A percentile compares a stretch with the other conserved stretches of the same genome.
These are phyloP conservation scores for Mesembryanthemum crystallinum DNA, from an alignment of 148 eudicot genomes.

Conservation along the genomic window DNA sequence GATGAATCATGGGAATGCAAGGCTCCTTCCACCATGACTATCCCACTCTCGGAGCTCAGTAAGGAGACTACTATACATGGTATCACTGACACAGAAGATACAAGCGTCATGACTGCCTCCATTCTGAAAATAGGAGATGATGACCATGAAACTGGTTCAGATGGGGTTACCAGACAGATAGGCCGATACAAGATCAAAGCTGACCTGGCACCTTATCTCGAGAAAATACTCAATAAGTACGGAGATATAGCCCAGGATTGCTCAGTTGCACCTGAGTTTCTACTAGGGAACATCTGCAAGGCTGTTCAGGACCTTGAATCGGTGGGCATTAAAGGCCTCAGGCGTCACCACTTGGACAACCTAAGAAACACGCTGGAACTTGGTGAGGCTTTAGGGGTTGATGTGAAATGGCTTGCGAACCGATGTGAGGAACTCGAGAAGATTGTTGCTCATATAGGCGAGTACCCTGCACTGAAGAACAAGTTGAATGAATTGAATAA, in stretches of 20 bases:
- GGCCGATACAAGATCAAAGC: constrained; percentile 16
- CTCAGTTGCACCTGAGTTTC: constrained; percentile 2
- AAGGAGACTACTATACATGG: not conserved
- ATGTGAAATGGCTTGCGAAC: constrained; percentile 21
- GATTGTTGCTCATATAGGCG: constrained; percentile 1
- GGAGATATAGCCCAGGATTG: constrained; percentile 20
- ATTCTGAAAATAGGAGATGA: not conserved
- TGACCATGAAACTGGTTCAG: constrained; percentile 11
- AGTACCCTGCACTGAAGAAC: constrained; percentile 8
- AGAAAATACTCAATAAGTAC: constrained; percentile 4
- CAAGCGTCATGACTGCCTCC: constrained; percentile 3
- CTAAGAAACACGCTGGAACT: constrained; percentile 14
- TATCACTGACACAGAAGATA: not conserved
- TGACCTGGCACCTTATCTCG: constrained; percentile 19
- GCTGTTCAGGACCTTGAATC: constrained; percentile 14
- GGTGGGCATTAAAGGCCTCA: constrained; percentile 12
- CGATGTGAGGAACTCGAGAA: constrained; percentile 20
- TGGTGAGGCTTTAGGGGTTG: constrained; percentile 14
- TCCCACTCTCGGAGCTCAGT: not conserved
- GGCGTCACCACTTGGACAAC: constrained; percentile 1
- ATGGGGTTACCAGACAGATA: constrained; percentile 6
- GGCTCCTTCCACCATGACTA: not conserved
- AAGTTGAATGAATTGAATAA: not conserved
- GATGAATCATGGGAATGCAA: constrained; percentile 12
- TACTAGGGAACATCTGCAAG: constrained; percentile 12